Base-by-base conservation (phyloP, 495 filamentous ascomycete genomes). In the Hypoxylon trugodes region DNA sequence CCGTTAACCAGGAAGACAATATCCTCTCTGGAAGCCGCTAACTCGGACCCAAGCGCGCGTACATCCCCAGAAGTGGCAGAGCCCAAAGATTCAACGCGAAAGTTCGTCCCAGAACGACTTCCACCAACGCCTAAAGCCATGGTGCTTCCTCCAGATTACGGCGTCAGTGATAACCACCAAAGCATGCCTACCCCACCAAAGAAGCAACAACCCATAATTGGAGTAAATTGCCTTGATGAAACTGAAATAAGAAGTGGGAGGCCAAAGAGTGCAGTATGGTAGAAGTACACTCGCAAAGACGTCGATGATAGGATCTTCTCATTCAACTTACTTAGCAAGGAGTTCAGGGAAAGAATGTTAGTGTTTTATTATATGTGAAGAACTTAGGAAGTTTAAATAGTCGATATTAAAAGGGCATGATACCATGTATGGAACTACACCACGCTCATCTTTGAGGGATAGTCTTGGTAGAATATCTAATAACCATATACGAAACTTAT, bases 81-180 rank as follows among this genome's bases (percentile, higher is more conserved):
- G 50, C 26, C 35, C 4, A 48, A 19, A 16, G 28, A 37, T 12
- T 21, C 41, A 9, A 21, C 42, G 18, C 36, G 50, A 1, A 63
- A 61, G 45, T 15, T 33, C 2, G 12, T 56, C 19, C 52, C 42
- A 12, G 48, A 42, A 30, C 42, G 49, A 10, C 32, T 60, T 12
- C 56, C 62, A 15, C 55, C 63, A 13, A 66, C 63, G 8, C 63
- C 63, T n/a, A 66, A 66, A 51, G 55, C 63, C 4, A 66, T 66
- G 63, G 28, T 61, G 28, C 46, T 66, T 6, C 63, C 56, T 26
- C 63, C 42, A 9, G 54, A 66, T 18, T 56, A 61, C 52, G 38
- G 61, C 9, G 40, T 28, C 18, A 15, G 28, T 5, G 33, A 24
- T 24, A 38, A 6, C 30, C 59, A 63, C 24, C 43, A 50, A 12